Percentiles rank a stretch among this genome's conserved stretches.
Evolutionary conservation across 768 basidiomycete genomes (phyloP).

Genomic region (Pleurotus tuoliensis): DNA sequence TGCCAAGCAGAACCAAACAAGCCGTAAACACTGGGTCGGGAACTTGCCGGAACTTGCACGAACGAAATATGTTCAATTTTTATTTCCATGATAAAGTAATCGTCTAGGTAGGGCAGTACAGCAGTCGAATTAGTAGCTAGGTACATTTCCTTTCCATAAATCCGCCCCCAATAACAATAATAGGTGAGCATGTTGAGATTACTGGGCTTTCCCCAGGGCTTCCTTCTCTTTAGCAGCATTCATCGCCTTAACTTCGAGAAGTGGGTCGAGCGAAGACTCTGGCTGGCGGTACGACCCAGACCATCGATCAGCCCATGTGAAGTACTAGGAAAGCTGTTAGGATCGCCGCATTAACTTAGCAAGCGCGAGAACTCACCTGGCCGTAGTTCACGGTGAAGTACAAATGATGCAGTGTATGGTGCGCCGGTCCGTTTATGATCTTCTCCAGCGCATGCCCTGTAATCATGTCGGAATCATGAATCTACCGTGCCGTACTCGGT

Average conservation of each 20-base stretch:
- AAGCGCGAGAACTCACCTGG: slow-evolving; percentile 46
- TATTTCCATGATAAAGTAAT: too few relatives aligned
- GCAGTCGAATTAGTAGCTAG: neutral
- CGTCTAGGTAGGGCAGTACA: too few relatives aligned
- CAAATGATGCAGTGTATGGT: slow-evolving; percentile 95
- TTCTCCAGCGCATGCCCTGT: slow-evolving; percentile 85
- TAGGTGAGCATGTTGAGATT: neutral
- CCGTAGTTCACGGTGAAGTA: slow-evolving; percentile 98
- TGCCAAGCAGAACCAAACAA: neutral
- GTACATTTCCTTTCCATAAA: neutral
- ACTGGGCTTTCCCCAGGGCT: neutral
- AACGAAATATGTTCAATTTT: too few relatives aligned
- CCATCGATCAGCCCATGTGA: slow-evolving; percentile 88
- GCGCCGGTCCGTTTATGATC: slow-evolving; percentile 96
- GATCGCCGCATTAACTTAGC: neutral
- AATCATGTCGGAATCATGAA: slow-evolving; percentile 99
- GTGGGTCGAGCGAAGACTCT: slow-evolving; percentile 75
- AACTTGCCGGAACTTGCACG: neutral
- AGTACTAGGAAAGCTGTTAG: slow-evolving; percentile 60
- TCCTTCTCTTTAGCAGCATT: slow-evolving; percentile 14
- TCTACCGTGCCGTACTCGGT: slow-evolving; percentile 40
- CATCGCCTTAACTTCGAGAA: slow-evolving; percentile 56
- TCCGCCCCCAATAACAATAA: neutral
- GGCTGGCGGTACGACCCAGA: slow-evolving; percentile 91
- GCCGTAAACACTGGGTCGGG: neutral